Percentiles rank a stretch among this genome's conserved stretches.
These are phyloP conservation scores for Citrus unshiu DNA, from an alignment of 345 rosid species.

Conservation along the genomic window DNA sequence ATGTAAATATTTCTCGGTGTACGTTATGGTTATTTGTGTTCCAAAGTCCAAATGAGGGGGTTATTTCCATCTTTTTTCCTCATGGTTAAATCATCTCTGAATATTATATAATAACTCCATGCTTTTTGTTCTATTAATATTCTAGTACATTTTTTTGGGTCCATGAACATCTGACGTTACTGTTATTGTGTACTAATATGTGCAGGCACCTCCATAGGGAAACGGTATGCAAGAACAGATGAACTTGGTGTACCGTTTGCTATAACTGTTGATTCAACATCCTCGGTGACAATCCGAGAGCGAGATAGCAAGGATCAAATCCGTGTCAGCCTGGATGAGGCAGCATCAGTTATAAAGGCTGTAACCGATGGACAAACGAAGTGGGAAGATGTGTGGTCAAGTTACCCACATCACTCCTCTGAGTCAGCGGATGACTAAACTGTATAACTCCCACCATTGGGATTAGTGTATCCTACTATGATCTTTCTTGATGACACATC, in stretches of 20 bases:
- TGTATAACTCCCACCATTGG: neutral
- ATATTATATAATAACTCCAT: too few relatives aligned
- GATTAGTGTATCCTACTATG: neutral
- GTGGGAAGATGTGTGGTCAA: slow-evolving; percentile 77
- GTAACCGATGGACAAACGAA: slow-evolving; percentile 63
- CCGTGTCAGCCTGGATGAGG: slow-evolving; percentile 62
- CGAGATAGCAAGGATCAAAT: slow-evolving; percentile 67
- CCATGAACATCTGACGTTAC: neutral
- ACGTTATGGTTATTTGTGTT: neutral
- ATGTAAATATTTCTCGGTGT: too few relatives aligned
- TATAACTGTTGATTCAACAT: slow-evolving; percentile 69
- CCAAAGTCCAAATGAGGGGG: neutral
- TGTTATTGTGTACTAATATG: neutral
- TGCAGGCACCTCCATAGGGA: slow-evolving; percentile 90
- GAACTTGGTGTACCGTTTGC: slow-evolving; percentile 98
- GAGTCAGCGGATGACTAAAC: slow-evolving; percentile 47
- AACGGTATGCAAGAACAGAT: slow-evolving; percentile 92
- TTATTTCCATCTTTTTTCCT: neutral
- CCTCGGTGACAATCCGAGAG: slow-evolving; percentile 16
- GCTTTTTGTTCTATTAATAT: too few relatives aligned
- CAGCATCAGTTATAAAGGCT: slow-evolving; percentile 59
- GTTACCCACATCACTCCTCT: slow-evolving; percentile 65
- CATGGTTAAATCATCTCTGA: too few relatives aligned
- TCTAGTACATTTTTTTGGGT: neutral
- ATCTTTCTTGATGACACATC: neutral